Evolutionary conservation across 1,284 basidiomycete species (phyloP), one percentile per base, ranked within the genome.

Genomic region (Porodaedalea pini): DNA sequence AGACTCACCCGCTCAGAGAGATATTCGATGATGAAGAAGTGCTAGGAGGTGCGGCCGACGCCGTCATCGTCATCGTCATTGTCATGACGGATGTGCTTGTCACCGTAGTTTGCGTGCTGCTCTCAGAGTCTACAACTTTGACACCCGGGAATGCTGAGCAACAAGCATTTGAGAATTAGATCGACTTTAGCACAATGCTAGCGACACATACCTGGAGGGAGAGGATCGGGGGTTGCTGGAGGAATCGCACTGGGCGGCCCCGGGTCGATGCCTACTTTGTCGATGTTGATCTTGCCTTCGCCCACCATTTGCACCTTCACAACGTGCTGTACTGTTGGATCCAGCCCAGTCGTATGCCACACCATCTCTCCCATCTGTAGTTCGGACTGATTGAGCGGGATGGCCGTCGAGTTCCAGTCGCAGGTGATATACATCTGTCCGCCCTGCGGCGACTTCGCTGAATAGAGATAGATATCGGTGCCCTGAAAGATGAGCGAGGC

Each of bases 401-500:
- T 51, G 19, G 6, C 27, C 17, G 32, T 11, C 11, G 17, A 47
- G 0, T 34, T 32, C 41, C 40, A 17, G 21, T 58, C 57, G 34
- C 49, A 25, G 29, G 37, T 21, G 25, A 58, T 36, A n/a, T 41
- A 27, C 57, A 58, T 58, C 4, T 23, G 5, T 21, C 57, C 57
- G 32, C 51, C 45, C 27, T 41, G 43, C 19, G 50, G 50, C 17
- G 43, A 40, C 11, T 15, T n/a, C n/a, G 57, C 23, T 10, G 57
- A 58, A 15, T 58, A 58, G 2, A 58, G 45, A 11, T n/a, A 32
- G 7, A 58, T 17, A 3, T 29, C 25, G 19, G 27, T 54, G 17
- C 57, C 57, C 32, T 58, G 57, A 34, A 58, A 58, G 17, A 54
- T 36, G 21, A 58, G 40, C 17, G 53, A 25, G 45, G 40, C 53